Conservation (phyloP, 2,329 filamentous ascomycete genomes). For the Talaromyces atroroseus region DNA sequence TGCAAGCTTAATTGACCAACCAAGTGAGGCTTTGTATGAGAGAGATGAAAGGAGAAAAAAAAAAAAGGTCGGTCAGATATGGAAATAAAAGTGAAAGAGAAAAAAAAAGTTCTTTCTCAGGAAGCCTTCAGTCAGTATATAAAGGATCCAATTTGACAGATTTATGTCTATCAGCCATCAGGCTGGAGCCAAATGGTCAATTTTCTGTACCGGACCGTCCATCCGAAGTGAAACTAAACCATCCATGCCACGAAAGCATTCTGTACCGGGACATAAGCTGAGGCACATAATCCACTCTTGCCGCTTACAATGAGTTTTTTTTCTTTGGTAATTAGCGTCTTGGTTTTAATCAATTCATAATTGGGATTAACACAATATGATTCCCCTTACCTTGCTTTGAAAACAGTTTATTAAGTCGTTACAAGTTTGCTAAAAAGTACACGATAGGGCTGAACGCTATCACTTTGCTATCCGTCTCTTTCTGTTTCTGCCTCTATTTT, state of each 20-base stretch:
- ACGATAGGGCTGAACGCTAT: too few species aligned
- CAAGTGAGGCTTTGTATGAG: neutral
- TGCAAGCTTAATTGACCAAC: neutral
- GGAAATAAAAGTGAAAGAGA: neutral
- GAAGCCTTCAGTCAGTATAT: neutral
- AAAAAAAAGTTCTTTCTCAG: neutral
- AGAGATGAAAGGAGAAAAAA: neutral
- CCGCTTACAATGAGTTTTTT: neutral
- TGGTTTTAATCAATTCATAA: neutral
- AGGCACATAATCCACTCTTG: neutral
- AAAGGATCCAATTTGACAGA: neutral
- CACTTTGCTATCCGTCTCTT: too few species aligned
- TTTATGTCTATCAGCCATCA: neutral
- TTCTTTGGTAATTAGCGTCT: neutral
- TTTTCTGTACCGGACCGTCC: neutral
- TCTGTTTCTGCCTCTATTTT: too few species aligned
- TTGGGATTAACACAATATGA: neutral
- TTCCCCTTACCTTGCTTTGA: neutral
- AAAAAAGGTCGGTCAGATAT: neutral
- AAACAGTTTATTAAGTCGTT: too few species aligned
- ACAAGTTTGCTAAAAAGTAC: too few species aligned
- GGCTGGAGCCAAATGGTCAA: neutral
- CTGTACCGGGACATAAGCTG: neutral
- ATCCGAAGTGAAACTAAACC: neutral
- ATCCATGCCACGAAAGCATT: neutral